Percentiles rank a stretch among this genome's conserved stretches.
Conservation (phyloP, 805 yeast species). For the Nakazawaea peltata region DNA sequence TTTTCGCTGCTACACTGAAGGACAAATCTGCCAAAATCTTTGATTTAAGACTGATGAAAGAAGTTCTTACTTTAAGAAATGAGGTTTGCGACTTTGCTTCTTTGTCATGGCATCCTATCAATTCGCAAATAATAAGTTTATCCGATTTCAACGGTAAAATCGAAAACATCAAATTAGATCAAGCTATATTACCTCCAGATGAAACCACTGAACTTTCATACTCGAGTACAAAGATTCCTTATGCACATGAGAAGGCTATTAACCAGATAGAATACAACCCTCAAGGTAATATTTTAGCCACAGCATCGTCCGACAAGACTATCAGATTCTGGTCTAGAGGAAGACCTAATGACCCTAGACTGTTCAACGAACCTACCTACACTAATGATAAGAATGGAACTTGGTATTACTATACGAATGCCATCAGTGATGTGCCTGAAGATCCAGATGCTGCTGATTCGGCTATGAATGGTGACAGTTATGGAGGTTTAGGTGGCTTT, state of each 20-base stretch:
- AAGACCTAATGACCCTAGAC: slow-evolving; percentile 80
- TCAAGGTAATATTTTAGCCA: slow-evolving; percentile 80
- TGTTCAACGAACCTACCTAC: slow-evolving; percentile 76
- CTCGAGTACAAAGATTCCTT: slow-evolving; percentile 46
- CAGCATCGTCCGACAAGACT: slow-evolving; percentile 91
- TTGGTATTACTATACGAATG: slow-evolving; percentile 33
- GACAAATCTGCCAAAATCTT: slow-evolving; percentile 85
- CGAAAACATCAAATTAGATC: slow-evolving; percentile 63
- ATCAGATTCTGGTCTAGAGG: slow-evolving; percentile 94
- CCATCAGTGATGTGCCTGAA: slow-evolving; percentile 11
- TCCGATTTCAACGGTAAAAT: slow-evolving; percentile 90
- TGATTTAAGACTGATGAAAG: slow-evolving; percentile 82
- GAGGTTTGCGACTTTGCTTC: slow-evolving; percentile 80
- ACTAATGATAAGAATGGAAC: slow-evolving; percentile 54
- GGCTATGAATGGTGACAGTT: neutral
- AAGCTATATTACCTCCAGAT: slow-evolving; percentile 32
- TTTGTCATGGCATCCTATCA: slow-evolving; percentile 89
- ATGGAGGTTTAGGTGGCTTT: no score
- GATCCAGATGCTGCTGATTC: neutral
- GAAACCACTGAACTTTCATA: slow-evolving; percentile 3
- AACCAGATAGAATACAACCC: slow-evolving; percentile 92
- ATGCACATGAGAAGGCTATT: slow-evolving; percentile 91
- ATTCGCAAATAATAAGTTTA: slow-evolving; percentile 67
- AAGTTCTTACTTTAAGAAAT: slow-evolving; percentile 63
- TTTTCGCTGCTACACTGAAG: slow-evolving; percentile 80